Percentiles rank a stretch among this genome's conserved stretches.
These are phyloP conservation scores for Fusarium oligoseptatum DNA, from an alignment of 2,329 filamentous ascomycete genomes.

Conservation along the genomic window DNA sequence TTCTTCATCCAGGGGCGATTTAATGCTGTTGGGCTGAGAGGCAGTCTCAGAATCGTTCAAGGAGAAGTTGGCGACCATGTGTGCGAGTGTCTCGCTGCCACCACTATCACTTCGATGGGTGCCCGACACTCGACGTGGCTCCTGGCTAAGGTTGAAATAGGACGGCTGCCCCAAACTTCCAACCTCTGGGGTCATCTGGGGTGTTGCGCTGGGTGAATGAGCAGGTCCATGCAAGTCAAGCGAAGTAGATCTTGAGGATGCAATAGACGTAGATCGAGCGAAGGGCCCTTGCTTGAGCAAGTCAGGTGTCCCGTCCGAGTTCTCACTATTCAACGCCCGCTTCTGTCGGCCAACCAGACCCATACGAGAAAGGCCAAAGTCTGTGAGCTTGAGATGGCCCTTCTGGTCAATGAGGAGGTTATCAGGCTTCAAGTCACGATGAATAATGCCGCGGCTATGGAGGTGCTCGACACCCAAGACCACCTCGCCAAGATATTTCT, in stretches of 20 bases:
- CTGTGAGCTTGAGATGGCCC: constrained; percentile 95
- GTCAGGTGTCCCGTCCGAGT: constrained; percentile 89
- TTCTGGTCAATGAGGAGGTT: constrained; percentile 97
- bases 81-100: constrained; percentile 85
- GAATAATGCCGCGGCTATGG: constrained; percentile 93
- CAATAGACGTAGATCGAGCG: constrained; percentile 84
- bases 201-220: constrained; percentile 86
- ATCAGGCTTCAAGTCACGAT: constrained; percentile 96
- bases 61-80: constrained; percentile 85
- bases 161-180: constrained; percentile 83
- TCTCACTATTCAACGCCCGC: constrained; percentile 82
- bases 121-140: constrained; percentile 76
- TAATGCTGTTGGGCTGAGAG: constrained; percentile 60
- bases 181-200: constrained; percentile 83
- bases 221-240: constrained; percentile 83
- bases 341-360: constrained; percentile 97
- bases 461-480: constrained; percentile 97
- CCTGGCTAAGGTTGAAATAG: constrained; percentile 85
- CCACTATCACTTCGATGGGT: constrained; percentile 92
- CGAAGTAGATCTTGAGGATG: constrained; percentile 92
- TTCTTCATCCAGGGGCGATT: constrained; percentile 81
- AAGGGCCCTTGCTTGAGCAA: constrained; percentile 93
- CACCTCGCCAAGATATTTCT: constrained; percentile 97
- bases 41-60: constrained; percentile 71
- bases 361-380: constrained; percentile 98